Evolutionary conservation across 108 stramenopile genomes (phyloP), one percentile per base, ranked within the genome.

Genomic region (Tribonema minus): DNA sequence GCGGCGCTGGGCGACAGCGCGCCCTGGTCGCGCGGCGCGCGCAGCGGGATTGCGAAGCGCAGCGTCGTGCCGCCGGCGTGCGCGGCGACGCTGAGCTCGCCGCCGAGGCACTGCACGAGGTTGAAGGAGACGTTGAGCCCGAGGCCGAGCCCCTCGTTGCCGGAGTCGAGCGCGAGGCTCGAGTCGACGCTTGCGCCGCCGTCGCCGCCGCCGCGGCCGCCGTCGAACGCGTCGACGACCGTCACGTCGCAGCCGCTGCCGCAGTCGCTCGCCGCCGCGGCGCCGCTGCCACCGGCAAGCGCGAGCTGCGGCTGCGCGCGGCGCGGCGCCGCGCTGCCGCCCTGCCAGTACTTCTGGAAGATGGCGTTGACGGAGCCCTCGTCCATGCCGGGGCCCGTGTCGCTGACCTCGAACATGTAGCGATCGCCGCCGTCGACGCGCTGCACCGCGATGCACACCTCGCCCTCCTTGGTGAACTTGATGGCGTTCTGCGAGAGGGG

Each of bases 91-190:
- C 87, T 71, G 35, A 88, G 79, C 46, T 83, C 82, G 64, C 81
- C 78, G 31, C 86, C 86, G 33, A 82, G 81, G 1, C 81, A 81
- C 26, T 76, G 84, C 7, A 88, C 87, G 29, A 86, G 76, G 59
- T 87, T 86, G 76, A 85, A 86, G 0, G 79, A 68, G 34, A 88
- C 61, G 72, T 84, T 87, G 7, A 88, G 75, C 3, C 83, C 83
- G 2, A 88, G 63, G 20, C 84, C 87, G 25, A 70, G 23, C 6
- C 70, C 58, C 29, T 29, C 41, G 29, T 29, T 70, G n/a, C n/a
- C n/a, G n/a, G n/a, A n/a, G n/a, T n/a, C n/a, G n/a, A n/a, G 64
- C 30, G 29, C 3, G 20, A 35, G 33, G 7, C 23, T 6, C 5
- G 7, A 71, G 69, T 58, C 77, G 23, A 41, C 80, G 73, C 28